These are phyloP conservation scores for Ganoderma boninense DNA, from an alignment of 1,284 basidiomycete genomes.

Conservation along the genomic window DNA sequence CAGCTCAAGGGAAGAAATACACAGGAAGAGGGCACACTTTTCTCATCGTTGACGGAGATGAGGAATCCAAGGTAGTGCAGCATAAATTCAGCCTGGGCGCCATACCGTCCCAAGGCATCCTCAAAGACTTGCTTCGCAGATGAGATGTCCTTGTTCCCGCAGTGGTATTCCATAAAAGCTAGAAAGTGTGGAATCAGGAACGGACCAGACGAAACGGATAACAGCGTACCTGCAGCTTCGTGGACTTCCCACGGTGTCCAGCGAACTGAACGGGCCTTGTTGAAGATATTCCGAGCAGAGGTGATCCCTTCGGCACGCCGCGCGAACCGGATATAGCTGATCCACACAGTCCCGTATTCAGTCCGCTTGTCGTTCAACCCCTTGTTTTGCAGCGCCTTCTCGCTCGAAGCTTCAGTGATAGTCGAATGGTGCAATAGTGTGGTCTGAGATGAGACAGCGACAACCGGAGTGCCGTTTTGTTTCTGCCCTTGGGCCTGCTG, in stretches of 20 bases:
- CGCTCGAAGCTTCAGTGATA: slow-evolving; percentile 49
- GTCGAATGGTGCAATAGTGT: slow-evolving; percentile 44
- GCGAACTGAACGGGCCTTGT: slow-evolving; percentile 85
- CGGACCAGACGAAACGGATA: slow-evolving; percentile 4
- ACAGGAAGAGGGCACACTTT: slow-evolving; percentile 67
- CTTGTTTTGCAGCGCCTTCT: slow-evolving; percentile 55
- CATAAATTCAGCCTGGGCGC: slow-evolving; percentile 87
- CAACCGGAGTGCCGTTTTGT: not conserved
- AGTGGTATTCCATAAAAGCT: slow-evolving; percentile 97
- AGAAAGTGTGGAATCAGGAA: slow-evolving; percentile 21
- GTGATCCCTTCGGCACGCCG: slow-evolving; percentile 87
- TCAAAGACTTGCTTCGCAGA: slow-evolving; percentile 96
- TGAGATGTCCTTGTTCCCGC: slow-evolving; percentile 79
- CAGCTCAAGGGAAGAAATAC: too few relatives aligned
- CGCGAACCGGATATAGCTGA: slow-evolving; percentile 94
- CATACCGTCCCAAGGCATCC: slow-evolving; percentile 89
- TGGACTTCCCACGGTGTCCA: slow-evolving; percentile 94
- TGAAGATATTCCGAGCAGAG: slow-evolving; percentile 82
- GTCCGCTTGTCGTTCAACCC: slow-evolving; percentile 69
- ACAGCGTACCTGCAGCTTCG: slow-evolving; percentile 84
- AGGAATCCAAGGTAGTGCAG: slow-evolving; percentile 92
- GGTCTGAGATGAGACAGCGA: slow-evolving; percentile 10
- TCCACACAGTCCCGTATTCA: slow-evolving; percentile 75
- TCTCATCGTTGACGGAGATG: slow-evolving; percentile 95
- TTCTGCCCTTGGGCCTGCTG: too few relatives aligned